Percentiles rank a stretch among this genome's conserved stretches.
Evolutionary conservation across 768 basidiomycete genomes (phyloP).

Genomic region (Suillus occidentalis): DNA sequence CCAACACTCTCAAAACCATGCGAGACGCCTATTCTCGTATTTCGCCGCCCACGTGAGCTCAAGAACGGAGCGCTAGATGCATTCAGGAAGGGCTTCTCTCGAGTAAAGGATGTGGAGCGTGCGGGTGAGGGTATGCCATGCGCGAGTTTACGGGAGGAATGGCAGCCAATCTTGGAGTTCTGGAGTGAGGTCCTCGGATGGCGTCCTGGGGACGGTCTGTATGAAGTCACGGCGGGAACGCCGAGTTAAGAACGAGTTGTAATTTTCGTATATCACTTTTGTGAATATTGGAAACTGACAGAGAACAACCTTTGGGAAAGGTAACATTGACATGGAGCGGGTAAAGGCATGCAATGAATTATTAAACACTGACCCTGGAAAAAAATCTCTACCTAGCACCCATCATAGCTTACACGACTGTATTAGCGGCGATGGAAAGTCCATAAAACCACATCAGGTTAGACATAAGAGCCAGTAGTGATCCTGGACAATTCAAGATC

Average conservation of each 20-base stretch:
- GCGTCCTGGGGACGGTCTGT: conserved; percentile 60
- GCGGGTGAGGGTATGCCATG: conserved; percentile 68
- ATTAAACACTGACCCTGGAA: no score
- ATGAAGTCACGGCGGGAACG: conserved; percentile 58
- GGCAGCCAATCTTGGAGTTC: conserved; percentile 84
- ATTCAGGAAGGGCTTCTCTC: conserved; percentile 60
- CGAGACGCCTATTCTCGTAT: conserved; percentile 62
- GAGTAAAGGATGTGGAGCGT: conserved; percentile 50
- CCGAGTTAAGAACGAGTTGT: not conserved
- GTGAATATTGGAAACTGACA: not conserved
- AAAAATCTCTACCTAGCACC: no score
- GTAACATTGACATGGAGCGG: not conserved
- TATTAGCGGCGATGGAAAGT: no score
- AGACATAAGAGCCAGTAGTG: no score
- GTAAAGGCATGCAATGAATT: no score
- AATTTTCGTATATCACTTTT: not conserved
- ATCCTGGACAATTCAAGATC: no score
- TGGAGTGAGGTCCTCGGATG: conserved; percentile 71
- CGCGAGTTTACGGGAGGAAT: conserved; percentile 58
- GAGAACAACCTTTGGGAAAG: not conserved
- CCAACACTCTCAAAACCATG: conserved; percentile 57
- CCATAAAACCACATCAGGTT: no score
- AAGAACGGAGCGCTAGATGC: conserved; percentile 46
- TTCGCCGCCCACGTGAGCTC: conserved; percentile 51
- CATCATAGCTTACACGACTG: no score